phyloP scores from a whole-genome alignment of 148 eudicot genomes.

The Amaranthus cruentus region DNA sequence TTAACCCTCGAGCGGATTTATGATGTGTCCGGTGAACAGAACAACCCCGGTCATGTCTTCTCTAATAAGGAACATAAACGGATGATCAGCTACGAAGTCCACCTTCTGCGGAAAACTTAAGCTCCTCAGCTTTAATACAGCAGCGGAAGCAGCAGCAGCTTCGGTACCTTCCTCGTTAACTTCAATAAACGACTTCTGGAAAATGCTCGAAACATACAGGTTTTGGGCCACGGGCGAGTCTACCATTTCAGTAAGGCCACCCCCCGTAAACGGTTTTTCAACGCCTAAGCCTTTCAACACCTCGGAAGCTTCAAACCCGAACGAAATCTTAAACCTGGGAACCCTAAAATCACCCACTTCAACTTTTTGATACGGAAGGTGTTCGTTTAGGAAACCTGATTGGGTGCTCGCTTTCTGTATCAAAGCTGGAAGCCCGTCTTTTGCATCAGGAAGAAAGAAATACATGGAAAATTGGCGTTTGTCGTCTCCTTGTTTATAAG shows the following conservation, averaged over 20 bases:
- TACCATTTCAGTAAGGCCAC: conserved; percentile 66
- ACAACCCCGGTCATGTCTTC: conserved; percentile 69
- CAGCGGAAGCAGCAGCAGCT: conserved; percentile 76
- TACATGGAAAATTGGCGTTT: conserved; percentile 72
- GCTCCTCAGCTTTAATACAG: conserved; percentile 27
- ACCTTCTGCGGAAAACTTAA: conserved; percentile 16
- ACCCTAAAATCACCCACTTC: conserved; percentile 48
- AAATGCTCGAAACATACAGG: conserved; percentile 54
- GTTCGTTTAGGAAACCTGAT: conserved; percentile 47
- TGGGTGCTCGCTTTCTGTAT: conserved; percentile 40
- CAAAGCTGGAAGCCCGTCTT: conserved; percentile 57
- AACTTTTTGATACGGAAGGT: conserved; percentile 40
- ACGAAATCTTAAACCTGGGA: conserved; percentile 63
- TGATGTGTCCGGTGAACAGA: conserved; percentile 56
- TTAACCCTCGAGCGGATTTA: conserved; percentile 38
- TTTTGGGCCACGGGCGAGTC: conserved; percentile 39
- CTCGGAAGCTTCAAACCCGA: conserved; percentile 64
- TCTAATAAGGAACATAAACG: conserved; percentile 62
- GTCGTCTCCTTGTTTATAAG: conserved; percentile 60
- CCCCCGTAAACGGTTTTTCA: conserved; percentile 45
- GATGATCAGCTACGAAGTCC: conserved; percentile 84
- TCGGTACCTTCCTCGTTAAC: conserved; percentile 90
- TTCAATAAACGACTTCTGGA: conserved; percentile 71
- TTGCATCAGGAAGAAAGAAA: conserved; percentile 60
- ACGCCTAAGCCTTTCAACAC: conserved; percentile 55